A percentile compares a stretch with the other conserved stretches of the same genome.
Conservation (phyloP, 2,329 filamentous ascomycete genomes). For the Aspergillus transmontanensis region DNA sequence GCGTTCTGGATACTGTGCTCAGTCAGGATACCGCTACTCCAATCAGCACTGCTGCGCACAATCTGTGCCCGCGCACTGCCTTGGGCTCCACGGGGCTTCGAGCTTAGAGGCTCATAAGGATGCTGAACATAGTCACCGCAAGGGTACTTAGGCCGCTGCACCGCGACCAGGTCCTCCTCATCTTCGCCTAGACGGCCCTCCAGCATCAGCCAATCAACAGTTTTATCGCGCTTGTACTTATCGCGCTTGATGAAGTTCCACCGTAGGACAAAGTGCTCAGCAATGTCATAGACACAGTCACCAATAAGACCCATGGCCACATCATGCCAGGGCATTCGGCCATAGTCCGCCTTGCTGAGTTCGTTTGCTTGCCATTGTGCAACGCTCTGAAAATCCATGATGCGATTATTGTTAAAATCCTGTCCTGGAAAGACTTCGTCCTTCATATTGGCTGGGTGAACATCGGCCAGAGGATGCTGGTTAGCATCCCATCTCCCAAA, state of each 20-base stretch:
- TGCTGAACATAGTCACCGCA: constrained; percentile 86
- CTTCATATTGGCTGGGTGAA: constrained; percentile 78
- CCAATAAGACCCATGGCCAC: constrained; percentile 90
- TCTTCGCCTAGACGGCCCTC: constrained; percentile 75
- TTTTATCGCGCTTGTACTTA: constrained; percentile 88
- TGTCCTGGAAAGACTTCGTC: constrained; percentile 93
- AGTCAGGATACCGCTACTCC: constrained; percentile 85
- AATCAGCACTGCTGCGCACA: constrained; percentile 87
- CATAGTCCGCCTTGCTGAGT: constrained; percentile 84
- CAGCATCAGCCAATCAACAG: constrained; percentile 82
- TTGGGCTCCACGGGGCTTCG: constrained; percentile 64
- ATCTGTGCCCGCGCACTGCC: constrained; percentile 82
- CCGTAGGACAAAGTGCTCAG: constrained; percentile 88
- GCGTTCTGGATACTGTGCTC: constrained; percentile 87
- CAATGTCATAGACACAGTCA: constrained; percentile 88
- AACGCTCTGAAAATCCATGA: constrained; percentile 93
- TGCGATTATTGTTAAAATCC: constrained; percentile 96
- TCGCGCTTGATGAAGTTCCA: constrained; percentile 98
- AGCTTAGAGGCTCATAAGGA: constrained; percentile 69
- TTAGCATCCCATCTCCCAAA: constrained; percentile 92
- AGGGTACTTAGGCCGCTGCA: constrained; percentile 85
- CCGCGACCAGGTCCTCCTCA: constrained; percentile 84
- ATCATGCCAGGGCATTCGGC: constrained; percentile 98
- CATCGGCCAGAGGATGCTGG: constrained; percentile 82
- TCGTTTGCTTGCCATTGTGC: constrained; percentile 92